Base-by-base conservation (phyloP, 208 protist species). In the Strigomonas culicis region DNA sequence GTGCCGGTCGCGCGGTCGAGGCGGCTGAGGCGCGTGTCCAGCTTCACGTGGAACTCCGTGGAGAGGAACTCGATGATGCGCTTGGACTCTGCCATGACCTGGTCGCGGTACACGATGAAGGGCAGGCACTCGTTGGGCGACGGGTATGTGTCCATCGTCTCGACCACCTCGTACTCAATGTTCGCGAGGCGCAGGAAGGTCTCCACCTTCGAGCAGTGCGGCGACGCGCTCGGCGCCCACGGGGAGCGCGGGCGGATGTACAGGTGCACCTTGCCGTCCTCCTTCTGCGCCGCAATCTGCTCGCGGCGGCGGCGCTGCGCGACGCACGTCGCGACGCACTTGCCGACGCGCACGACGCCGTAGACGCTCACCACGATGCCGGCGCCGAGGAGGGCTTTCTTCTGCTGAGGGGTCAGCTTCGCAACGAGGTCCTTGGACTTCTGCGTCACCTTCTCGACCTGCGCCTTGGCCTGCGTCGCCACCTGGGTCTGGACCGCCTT, bases 41-140 rank as follows among this genome's bases (percentile, higher is more conserved):
- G 21, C 15, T 25, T n/a, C 6, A 69, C 56, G 52, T 44, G 46
- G 46, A 70, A 75, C 34, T 63, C 52, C 7, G 32, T 39, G 22
- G 52, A 24, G 36, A 75, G 63, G 25, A 59, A 70, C 32, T 66
- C 51, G 1, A 76, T 70, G 49, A 72, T 66, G 22, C 15, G 13
- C 22, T 31, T 32, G 15, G 65, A 66, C 36, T 76, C 71, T 0
- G 63, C 64, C 17, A 76, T 21, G 22, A 52, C 63, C 50, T 39
- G 53, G 46, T 60, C 52, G 27, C 56, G 46, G 53, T 67, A 59
- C 59, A 70, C 67, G 8, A 72, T 53, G 58, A 61, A 76, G 3
- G 71, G 71, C 27, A 76, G 39, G 15, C 59, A 46, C n/a, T 44
- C 65, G 49, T 50, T 76, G 49, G 71, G 71, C 43, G 65, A 72